Conservation (phyloP, 2,329 filamentous ascomycete genomes). For the Fusarium sp. region DNA sequence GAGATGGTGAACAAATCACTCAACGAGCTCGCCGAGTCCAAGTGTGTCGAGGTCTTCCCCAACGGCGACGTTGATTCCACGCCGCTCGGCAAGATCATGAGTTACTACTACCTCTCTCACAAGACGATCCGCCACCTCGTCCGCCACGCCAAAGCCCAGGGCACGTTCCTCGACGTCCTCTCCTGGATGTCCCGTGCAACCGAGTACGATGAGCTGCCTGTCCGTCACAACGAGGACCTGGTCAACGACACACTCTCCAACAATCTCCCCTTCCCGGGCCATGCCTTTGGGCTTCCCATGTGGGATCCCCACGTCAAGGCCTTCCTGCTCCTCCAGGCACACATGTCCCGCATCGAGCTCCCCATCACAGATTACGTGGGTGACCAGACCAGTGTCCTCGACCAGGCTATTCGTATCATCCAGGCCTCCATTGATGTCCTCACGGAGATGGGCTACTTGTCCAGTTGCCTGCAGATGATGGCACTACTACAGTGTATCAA, state of each 20-base stretch:
- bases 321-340: constrained; percentile 92
- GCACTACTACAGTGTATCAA: constrained; percentile 92
- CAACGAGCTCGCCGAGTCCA: constrained; percentile 84
- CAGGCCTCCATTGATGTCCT: constrained; percentile 96
- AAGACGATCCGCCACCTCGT: constrained; percentile 91
- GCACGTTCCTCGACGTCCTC: constrained; percentile 85
- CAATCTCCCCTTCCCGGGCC: constrained; percentile 78
- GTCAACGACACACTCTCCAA: constrained; percentile 93
- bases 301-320: constrained; percentile 99
- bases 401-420: constrained; percentile 96
- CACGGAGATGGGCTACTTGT: constrained; percentile 87
- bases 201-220: constrained; percentile 97
- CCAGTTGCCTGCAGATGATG: constrained; percentile 86
- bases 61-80: constrained; percentile 94
- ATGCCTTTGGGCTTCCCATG: constrained; percentile 83
- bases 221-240: constrained; percentile 97
- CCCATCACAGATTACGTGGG: constrained; percentile 98
- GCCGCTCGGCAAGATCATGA: constrained; percentile 97
- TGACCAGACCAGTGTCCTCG: constrained; percentile 89
- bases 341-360: constrained; percentile 92
- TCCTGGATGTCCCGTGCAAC: constrained; percentile 94
- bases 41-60: constrained; percentile 85
- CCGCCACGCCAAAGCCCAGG: constrained; percentile 80
- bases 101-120: constrained; percentile 98
- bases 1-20: constrained; percentile 91